These are phyloP conservation scores for Pleurotus pulmonarius DNA, from an alignment of 768 basidiomycete species.

Conservation along the genomic window DNA sequence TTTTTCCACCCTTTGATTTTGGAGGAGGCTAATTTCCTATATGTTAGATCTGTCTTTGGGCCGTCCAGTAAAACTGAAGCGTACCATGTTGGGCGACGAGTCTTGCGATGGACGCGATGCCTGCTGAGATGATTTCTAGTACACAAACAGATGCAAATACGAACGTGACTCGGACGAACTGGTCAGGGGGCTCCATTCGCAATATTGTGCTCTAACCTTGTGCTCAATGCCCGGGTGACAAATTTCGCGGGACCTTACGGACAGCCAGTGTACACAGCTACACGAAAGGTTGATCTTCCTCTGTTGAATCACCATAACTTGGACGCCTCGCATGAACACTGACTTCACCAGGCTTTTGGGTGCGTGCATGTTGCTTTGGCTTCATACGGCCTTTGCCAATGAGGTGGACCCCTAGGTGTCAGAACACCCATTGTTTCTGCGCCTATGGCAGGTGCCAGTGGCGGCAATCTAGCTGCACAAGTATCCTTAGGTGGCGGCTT, in stretches of 20 bases:
- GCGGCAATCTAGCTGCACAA: slow-evolving; percentile 55
- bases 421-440: slow-evolving; percentile 58
- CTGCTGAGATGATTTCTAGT: background rate
- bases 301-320: background rate
- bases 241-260: no score
- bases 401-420: slow-evolving; percentile 33
- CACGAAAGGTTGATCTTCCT: background rate
- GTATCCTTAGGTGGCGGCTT: slow-evolving; percentile 71
- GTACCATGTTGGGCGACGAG: slow-evolving; percentile 52
- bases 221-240: no score
- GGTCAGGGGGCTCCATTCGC: no score
- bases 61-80: slow-evolving; percentile 11
- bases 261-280: no score
- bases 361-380: slow-evolving; percentile 17
- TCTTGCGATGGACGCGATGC: slow-evolving; percentile 3
- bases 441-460: slow-evolving; percentile 71
- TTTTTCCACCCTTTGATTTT: slow-evolving; percentile 97
- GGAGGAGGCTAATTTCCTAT: slow-evolving; percentile 69
- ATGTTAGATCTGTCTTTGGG: background rate
- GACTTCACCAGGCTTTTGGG: slow-evolving; percentile 50
- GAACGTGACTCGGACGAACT: no score
- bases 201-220: no score
- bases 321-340: slow-evolving; percentile 31
- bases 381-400: slow-evolving; percentile 1
- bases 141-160: slow-evolving; percentile 9